These are phyloP conservation scores for Sphaerulina vaccinii DNA, from an alignment of 2,329 filamentous ascomycete species.

Conservation along the genomic window DNA sequence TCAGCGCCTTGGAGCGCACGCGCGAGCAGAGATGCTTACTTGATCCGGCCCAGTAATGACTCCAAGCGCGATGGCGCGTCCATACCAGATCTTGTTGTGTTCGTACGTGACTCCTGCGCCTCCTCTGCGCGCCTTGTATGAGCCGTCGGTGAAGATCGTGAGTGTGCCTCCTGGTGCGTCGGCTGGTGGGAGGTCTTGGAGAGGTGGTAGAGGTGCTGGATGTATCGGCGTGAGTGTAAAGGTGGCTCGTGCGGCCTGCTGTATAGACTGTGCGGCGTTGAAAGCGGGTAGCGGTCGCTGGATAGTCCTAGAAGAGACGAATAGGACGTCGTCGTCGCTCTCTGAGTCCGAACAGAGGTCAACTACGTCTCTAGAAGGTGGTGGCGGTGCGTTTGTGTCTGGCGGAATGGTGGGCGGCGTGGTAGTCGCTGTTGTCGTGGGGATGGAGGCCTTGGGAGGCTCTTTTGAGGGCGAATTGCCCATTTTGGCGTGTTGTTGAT, in stretches of 20 bases:
- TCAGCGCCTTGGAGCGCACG: too few species aligned
- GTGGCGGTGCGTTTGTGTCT: too few species aligned
- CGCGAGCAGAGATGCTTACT: background rate
- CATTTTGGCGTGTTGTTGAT: too few species aligned
- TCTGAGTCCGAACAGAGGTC: too few species aligned
- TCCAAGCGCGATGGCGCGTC: background rate
- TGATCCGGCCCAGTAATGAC: background rate
- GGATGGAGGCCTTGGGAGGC: too few species aligned
- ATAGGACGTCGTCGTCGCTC: too few species aligned
- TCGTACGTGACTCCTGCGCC: conserved; percentile 1
- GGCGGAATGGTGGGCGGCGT: too few species aligned
- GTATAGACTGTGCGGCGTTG: background rate
- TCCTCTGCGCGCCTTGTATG: background rate
- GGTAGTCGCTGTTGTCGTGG: too few species aligned
- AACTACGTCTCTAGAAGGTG: too few species aligned
- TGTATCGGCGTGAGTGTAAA: background rate
- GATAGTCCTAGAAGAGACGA: too few species aligned
- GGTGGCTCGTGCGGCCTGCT: background rate
- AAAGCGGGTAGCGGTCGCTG: background rate
- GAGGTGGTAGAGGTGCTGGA: background rate
- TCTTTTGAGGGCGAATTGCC: too few species aligned
- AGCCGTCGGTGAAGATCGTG: conserved; percentile 1
- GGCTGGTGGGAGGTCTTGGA: background rate
- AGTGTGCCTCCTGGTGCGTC: background rate
- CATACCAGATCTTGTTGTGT: background rate